Evolutionary conservation across 1,284 basidiomycete species (phyloP).

Genomic region (Ganoderma lucidum): DNA sequence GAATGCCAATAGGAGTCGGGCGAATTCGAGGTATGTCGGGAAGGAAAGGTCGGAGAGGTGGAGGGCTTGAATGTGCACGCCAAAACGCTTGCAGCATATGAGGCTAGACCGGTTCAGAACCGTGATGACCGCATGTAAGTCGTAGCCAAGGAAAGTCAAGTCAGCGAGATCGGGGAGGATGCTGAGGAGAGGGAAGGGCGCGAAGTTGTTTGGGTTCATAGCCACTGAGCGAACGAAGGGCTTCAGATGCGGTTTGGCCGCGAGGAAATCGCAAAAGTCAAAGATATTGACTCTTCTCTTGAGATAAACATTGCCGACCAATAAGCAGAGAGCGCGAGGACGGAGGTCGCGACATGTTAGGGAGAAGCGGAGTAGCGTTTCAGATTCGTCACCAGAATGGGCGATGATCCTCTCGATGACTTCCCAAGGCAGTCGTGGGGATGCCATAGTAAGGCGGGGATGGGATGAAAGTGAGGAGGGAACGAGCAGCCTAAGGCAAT

Average conservation of each 20-base stretch:
- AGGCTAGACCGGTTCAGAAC: background rate
- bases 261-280: background rate
- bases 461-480: no score
- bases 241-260: background rate
- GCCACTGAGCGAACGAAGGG: background rate
- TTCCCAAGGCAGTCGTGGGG: background rate
- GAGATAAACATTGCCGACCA: background rate
- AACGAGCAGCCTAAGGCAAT: no score
- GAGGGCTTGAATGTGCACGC: background rate
- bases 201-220: background rate
- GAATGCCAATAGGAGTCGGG: background rate
- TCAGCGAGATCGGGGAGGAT: background rate
- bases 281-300: background rate
- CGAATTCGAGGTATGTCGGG: background rate
- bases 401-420: background rate
- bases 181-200: background rate
- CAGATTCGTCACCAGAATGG: background rate
- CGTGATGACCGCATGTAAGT: background rate
- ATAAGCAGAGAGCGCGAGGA: constrained; percentile 1
- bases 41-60: background rate
- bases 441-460: background rate
- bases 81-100: background rate
- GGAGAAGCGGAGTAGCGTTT: background rate
- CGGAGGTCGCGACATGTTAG: background rate
- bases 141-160: background rate